Evolutionary conservation across 345 rosid genomes (phyloP).

Genomic region (Aquilaria yunnanensis): DNA sequence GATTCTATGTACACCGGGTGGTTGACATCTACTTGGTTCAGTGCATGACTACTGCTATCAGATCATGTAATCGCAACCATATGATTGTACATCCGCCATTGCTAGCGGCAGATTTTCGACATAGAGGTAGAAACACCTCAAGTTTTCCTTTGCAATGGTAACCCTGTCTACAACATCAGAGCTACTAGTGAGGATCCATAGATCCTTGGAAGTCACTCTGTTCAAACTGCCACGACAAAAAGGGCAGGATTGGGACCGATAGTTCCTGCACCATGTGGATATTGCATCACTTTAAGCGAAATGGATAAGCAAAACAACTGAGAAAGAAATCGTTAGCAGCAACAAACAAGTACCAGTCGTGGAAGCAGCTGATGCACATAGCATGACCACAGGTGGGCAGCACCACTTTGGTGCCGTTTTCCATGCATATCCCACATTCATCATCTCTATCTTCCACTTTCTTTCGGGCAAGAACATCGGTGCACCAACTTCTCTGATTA

Average conservation of each 20-base stretch:
- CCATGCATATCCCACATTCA: slow-evolving; percentile 79
- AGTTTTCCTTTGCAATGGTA: slow-evolving; percentile 48
- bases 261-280: slow-evolving; percentile 36
- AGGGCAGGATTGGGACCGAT: slow-evolving; percentile 62
- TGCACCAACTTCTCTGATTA: slow-evolving; percentile 9
- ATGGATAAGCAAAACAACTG: neutral
- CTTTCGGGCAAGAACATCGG: slow-evolving; percentile 19
- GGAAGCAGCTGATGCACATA: slow-evolving; percentile 57
- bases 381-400: slow-evolving; percentile 63
- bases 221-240: slow-evolving; percentile 59
- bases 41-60: slow-evolving; percentile 19
- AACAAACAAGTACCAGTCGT: slow-evolving; percentile 40
- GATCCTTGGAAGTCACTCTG: slow-evolving; percentile 44
- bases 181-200: slow-evolving; percentile 47
- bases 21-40: slow-evolving; percentile 1
- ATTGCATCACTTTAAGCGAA: neutral
- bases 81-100: slow-evolving; percentile 35
- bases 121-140: slow-evolving; percentile 45
- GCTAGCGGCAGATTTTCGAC: slow-evolving; percentile 39
- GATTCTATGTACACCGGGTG: slow-evolving; percentile 21
- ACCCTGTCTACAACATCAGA: slow-evolving; percentile 33
- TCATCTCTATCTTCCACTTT: slow-evolving; percentile 38
- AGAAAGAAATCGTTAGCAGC: neutral
- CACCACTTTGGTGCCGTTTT: slow-evolving; percentile 37
- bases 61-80: slow-evolving; percentile 57